phyloP scores from a whole-genome alignment of 208 protist genomes.

The Porcisia hertigi region DNA sequence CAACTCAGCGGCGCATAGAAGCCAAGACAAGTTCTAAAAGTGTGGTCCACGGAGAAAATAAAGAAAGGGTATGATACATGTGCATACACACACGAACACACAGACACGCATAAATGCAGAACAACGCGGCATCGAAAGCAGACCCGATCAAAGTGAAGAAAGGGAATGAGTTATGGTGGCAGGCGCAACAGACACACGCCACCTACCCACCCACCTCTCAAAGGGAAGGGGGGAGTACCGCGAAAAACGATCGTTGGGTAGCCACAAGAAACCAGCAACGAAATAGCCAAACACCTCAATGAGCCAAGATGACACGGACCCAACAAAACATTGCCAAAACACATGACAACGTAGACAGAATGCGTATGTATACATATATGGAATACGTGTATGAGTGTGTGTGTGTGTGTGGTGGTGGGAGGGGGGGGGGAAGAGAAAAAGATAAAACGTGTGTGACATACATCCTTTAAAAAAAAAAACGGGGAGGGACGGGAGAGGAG shows the following conservation, averaged over 20 bases:
- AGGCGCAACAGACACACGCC: too few species aligned
- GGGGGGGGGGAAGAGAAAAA: background rate
- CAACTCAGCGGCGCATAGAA: background rate
- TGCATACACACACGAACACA: background rate
- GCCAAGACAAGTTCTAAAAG: background rate
- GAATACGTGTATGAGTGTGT: too few species aligned
- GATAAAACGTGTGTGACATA: background rate
- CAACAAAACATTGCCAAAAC: background rate
- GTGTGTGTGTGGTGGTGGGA: background rate
- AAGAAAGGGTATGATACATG: conserved; percentile 6
- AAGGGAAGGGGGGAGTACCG: too few species aligned
- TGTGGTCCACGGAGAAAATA: conserved; percentile 1
- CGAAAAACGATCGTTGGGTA: too few species aligned
- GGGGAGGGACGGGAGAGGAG: too few species aligned
- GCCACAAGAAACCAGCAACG: too few species aligned
- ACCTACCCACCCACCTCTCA: too few species aligned
- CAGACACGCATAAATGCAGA: background rate
- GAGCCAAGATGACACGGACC: too few species aligned
- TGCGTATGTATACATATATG: background rate
- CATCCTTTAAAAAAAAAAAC: background rate
- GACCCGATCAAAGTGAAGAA: background rate
- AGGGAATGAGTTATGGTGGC: too few species aligned
- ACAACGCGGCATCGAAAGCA: background rate
- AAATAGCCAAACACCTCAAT: too few species aligned
- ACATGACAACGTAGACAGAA: background rate